These are phyloP conservation scores for Kalaharituber pfeilii DNA, from an alignment of 2,329 filamentous ascomycete genomes.

Conservation along the genomic window DNA sequence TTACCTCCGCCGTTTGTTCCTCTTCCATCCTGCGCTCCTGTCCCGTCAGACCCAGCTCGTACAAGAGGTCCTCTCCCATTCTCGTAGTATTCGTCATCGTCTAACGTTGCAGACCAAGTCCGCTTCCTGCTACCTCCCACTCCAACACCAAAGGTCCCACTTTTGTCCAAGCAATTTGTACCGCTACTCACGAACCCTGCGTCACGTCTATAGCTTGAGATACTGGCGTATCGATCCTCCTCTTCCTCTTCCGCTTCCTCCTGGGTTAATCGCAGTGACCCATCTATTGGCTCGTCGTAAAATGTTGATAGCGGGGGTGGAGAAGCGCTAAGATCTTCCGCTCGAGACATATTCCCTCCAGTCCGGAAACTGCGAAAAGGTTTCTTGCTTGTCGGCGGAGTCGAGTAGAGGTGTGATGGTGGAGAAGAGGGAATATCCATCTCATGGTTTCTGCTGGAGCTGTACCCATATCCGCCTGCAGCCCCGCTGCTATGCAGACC, in stretches of 20 bases:
- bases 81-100: background rate
- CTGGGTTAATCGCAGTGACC: background rate
- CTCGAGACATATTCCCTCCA: background rate
- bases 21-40: background rate
- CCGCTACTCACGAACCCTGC: background rate
- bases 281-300: background rate
- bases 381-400: background rate
- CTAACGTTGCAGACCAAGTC: background rate
- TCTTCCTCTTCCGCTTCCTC: background rate
- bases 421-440: background rate
- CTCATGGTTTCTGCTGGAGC: background rate
- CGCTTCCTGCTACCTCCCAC: background rate
- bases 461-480: background rate
- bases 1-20: constrained; percentile 7
- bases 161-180: background rate
- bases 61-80: background rate
- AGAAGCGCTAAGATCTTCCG: background rate
- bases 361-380: background rate
- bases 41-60: background rate
- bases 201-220: background rate
- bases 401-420: background rate
- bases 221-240: background rate
- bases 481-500: background rate
- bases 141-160: background rate
- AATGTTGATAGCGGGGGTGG: background rate